Evolutionary conservation across 306 rosid species (phyloP).

Genomic region (Alnus glutinosa): DNA sequence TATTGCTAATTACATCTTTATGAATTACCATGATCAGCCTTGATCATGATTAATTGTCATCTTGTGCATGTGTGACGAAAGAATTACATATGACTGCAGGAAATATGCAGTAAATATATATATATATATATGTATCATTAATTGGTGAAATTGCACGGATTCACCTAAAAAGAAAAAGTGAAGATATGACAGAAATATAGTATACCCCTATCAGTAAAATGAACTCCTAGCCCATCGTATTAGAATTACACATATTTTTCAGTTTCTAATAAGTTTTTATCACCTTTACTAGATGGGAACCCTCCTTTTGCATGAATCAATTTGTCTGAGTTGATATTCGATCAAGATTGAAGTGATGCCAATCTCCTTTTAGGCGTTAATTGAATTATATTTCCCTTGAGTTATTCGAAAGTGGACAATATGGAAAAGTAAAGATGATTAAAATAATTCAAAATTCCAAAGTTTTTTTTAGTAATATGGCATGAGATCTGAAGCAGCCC

Average conservation of each 20-base stretch:
- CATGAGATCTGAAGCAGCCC: not conserved
- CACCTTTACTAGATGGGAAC: not conserved
- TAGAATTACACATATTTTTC: not conserved
- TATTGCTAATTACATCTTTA: no score
- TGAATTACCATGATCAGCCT: no score
- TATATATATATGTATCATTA: no score
- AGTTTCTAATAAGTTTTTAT: not conserved
- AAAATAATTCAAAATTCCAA: not conserved
- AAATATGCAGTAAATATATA: no score
- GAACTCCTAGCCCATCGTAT: not conserved
- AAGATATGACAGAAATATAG: not conserved
- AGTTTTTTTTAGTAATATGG: not conserved
- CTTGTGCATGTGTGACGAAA: no score
- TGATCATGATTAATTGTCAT: no score
- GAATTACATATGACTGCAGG: no score
- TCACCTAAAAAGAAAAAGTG: no score
- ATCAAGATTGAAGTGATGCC: slow-evolving; percentile 12
- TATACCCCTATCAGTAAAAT: not conserved
- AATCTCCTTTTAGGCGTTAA: not conserved
- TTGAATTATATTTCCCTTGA: not conserved
- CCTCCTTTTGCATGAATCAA: not conserved
- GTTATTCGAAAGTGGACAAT: not conserved
- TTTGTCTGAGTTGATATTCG: not conserved
- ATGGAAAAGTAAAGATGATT: not conserved
- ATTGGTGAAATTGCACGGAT: no score